These are phyloP conservation scores for Melanopsichium pennsylvanicum DNA, from an alignment of 1,284 basidiomycete genomes.

Conservation along the genomic window DNA sequence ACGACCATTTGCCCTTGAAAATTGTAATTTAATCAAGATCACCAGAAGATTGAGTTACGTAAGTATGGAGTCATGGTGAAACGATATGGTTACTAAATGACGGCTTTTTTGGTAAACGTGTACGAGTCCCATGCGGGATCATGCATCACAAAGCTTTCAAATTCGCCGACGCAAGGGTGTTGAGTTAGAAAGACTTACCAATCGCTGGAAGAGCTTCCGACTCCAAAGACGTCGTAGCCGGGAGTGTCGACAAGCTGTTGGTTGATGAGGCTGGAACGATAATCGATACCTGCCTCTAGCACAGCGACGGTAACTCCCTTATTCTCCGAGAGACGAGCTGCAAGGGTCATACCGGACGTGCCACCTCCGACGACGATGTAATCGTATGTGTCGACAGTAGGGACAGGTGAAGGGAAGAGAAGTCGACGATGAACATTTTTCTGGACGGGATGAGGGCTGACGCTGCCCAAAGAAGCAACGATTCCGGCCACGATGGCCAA, in stretches of 20 bases:
- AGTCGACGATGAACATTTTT: constrained; percentile 1
- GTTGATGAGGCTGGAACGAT: constrained; percentile 23
- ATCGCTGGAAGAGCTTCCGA: constrained; percentile 22
- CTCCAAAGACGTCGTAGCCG: constrained; percentile 39
- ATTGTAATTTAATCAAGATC: too few species aligned
- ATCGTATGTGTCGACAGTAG: constrained; percentile 30
- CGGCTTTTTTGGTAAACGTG: too few species aligned
- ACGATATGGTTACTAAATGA: too few species aligned
- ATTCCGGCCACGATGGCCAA: constrained; percentile 16
- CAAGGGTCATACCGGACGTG: constrained; percentile 51
- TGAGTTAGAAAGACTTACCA: too few species aligned
- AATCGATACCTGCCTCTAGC: constrained; percentile 54
- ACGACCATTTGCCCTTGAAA: constrained; percentile 5
- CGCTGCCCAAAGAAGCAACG: constrained; percentile 8
- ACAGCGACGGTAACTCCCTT: constrained; percentile 46
- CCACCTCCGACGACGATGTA: constrained; percentile 54
- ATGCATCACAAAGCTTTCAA: too few species aligned
- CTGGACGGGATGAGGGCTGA: constrained; percentile 4
- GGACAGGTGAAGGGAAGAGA: not conserved
- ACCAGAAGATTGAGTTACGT: too few species aligned
- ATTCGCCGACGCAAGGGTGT: too few species aligned
- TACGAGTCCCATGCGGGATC: too few species aligned
- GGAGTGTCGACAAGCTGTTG: constrained; percentile 42
- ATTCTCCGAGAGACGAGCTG: constrained; percentile 50
- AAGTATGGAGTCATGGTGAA: too few species aligned